Evolutionary conservation across 176 grass and related monocot species (phyloP), one percentile per base, ranked within the genome.

Genomic region (Ensete glaucum): DNA sequence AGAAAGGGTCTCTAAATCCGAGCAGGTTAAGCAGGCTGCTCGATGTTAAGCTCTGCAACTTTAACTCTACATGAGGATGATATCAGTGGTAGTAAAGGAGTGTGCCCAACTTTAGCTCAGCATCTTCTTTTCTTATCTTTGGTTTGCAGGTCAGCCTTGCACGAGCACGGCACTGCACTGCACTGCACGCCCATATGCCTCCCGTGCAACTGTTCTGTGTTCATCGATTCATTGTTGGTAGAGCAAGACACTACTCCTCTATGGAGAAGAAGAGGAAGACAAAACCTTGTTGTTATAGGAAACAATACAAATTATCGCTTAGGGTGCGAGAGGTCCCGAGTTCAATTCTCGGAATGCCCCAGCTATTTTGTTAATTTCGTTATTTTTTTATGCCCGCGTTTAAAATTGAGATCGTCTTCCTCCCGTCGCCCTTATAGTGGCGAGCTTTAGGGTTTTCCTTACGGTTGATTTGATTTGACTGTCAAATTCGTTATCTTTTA

Each of bases 281-380:
- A 4, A 0, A 34, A 34, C 4, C 3, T 0, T 34, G 0, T 0
- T 0, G 0, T 34, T 5, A 34, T 34, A 4, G 0, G 4, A 34
- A 0, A 34, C 2, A 34, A 34, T 23, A 23, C 22, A 5, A 4
- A 84, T 88, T 88, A 82, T 88, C 73, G 86, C 86, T 84, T 88
- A 84, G 86, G 86, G 82, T 88, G 86, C 82, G 81, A 88, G 86
- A 84, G 86, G 77, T 84, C 82, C 82, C 82, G 86, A 88, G 86
- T 88, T 88, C 86, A 88, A 88, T 84, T 88, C 82, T 84, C 74
- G 81, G 82, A 84, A 88, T 81, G 85, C 85, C 82, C 85, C 85
- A 11, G 1, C 1, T 25, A 25, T 43, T 43, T 43, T 6, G 34
- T 25, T 1, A 25, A 25, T 25, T 25, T 25, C 24, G 24, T 25